Percentiles rank a stretch among this genome's conserved stretches.
Evolutionary conservation across 2,329 filamentous ascomycete genomes (phyloP).

Genomic region (Beauveria pseudobassiana): DNA sequence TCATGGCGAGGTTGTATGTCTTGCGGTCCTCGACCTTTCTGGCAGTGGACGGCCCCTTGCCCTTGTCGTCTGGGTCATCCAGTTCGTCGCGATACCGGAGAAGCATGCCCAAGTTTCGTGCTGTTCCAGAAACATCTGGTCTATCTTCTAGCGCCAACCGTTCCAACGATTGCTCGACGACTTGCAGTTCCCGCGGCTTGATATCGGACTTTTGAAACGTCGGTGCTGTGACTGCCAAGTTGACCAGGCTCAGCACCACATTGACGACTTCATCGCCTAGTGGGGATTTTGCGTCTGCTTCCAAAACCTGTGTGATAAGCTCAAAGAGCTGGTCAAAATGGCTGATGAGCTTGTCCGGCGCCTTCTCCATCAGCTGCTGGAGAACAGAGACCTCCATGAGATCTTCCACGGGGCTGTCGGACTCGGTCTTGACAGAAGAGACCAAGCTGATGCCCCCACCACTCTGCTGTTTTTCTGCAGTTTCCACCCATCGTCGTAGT

Average conservation of each 20-base stretch:
- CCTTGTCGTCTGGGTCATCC: constrained; percentile 33
- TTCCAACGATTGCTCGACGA: constrained; percentile 42
- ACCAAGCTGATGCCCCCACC: constrained; percentile 20
- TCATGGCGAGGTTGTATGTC: constrained; percentile 54
- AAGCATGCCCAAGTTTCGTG: constrained; percentile 47
- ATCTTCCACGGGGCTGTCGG: constrained; percentile 29
- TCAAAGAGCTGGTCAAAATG: constrained; percentile 58
- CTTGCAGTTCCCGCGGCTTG: constrained; percentile 31
- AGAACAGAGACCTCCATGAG: constrained; percentile 55
- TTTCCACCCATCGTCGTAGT: constrained; percentile 49
- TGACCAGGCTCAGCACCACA: constrained; percentile 53
- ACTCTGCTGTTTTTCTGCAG: constrained; percentile 19
- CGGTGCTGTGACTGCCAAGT: constrained; percentile 50
- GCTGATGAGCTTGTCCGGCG: constrained; percentile 55
- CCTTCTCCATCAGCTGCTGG: constrained; percentile 56
- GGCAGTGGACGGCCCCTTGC: constrained; percentile 30
- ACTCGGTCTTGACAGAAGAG: constrained; percentile 14
- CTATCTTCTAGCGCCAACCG: constrained; percentile 30
- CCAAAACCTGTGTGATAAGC: constrained; percentile 54
- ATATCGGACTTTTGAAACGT: constrained; percentile 45
- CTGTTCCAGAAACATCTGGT: constrained; percentile 42
- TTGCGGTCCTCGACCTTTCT: constrained; percentile 53
- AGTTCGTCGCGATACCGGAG: constrained; percentile 49
- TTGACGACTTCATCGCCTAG: constrained; percentile 41
- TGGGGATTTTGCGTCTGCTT: constrained; percentile 32